phyloP scores from a whole-genome alignment of 1,284 basidiomycete species.

The Amylostereum chailletii region DNA sequence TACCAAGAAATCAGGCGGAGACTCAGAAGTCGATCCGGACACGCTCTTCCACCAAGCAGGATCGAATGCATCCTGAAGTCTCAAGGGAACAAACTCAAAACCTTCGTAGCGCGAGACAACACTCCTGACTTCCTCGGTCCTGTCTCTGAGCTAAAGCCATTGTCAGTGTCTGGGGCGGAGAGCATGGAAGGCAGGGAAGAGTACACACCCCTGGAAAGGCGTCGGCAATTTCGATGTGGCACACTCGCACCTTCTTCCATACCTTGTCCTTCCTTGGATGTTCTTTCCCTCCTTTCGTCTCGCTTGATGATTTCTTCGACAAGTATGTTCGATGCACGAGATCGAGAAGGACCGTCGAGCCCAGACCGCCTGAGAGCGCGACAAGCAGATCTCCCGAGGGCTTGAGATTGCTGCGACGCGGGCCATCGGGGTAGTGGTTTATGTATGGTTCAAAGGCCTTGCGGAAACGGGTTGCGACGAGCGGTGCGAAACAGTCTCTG shows the following conservation, averaged over 20 bases:
- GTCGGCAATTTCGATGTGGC: slow-evolving; percentile 61
- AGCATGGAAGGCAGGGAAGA: neutral
- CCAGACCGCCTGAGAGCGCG: slow-evolving; percentile 67
- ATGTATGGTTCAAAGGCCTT: slow-evolving; percentile 55
- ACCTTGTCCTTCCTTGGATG: slow-evolving; percentile 57
- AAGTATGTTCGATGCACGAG: slow-evolving; percentile 59
- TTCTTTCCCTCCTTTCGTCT: slow-evolving; percentile 44
- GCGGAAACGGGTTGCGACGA: slow-evolving; percentile 56
- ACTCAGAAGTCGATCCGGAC: slow-evolving; percentile 20
- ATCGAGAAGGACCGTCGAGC: slow-evolving; percentile 66
- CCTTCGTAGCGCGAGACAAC: slow-evolving; percentile 38
- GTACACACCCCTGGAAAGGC: slow-evolving; percentile 51
- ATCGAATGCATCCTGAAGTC: slow-evolving; percentile 68
- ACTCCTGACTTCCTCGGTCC: slow-evolving; percentile 39
- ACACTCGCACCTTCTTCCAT: slow-evolving; percentile 54
- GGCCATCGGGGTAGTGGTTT: slow-evolving; percentile 42
- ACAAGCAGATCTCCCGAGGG: slow-evolving; percentile 60
- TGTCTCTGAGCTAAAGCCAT: slow-evolving; percentile 40
- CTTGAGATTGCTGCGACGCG: slow-evolving; percentile 43
- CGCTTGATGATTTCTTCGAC: slow-evolving; percentile 19
- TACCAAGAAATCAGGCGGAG: slow-evolving; percentile 24
- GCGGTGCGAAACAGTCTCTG: slow-evolving; percentile 62
- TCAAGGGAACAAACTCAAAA: slow-evolving; percentile 51
- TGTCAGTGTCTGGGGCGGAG: slow-evolving; percentile 3
- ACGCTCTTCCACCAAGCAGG: slow-evolving; percentile 52